A percentile compares a stretch with the other conserved stretches of the same genome.
Evolutionary conservation across 805 yeast genomes (phyloP).

Genomic region (Candida hispaniensis): DNA sequence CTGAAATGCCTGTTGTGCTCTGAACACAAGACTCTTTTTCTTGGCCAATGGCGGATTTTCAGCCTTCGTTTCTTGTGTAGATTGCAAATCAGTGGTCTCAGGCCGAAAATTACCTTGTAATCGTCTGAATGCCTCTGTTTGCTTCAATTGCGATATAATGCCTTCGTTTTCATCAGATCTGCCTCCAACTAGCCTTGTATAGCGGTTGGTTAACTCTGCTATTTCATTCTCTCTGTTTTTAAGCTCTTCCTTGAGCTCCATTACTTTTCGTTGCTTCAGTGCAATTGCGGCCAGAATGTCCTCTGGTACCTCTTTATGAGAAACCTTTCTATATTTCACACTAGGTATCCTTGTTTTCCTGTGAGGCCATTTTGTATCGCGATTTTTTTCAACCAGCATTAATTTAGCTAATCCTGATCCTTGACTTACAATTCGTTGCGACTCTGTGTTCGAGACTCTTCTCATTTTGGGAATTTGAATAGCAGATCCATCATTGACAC

Average conservation of each 20-base stretch:
- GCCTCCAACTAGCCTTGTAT: too few relatives aligned
- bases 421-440: conserved; percentile 10
- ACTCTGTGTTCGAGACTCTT: too few relatives aligned
- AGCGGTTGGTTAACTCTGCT: conserved; percentile 2
- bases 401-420: conserved; percentile 12
- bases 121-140: too few relatives aligned
- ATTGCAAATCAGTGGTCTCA: too few relatives aligned
- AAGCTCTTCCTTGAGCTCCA: conserved; percentile 12
- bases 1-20: conserved; percentile 12
- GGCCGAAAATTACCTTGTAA: too few relatives aligned
- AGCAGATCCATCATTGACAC: too few relatives aligned
- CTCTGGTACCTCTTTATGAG: conserved; percentile 1
- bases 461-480: too few relatives aligned
- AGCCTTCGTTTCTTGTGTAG: too few relatives aligned
- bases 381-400: conserved; percentile 12
- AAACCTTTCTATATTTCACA: background rate
- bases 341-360: background rate
- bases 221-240: conserved; percentile 5
- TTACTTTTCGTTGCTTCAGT: conserved; percentile 9
- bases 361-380: conserved; percentile 8
- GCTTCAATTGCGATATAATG: too few relatives aligned
- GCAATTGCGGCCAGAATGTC: conserved; percentile 13
- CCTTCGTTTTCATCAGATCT: too few relatives aligned
- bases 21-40: conserved; percentile 15
- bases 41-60: too few relatives aligned